Base-by-base conservation (phyloP, 257 asterid genomes). In the Cruciata laevipes region DNA sequence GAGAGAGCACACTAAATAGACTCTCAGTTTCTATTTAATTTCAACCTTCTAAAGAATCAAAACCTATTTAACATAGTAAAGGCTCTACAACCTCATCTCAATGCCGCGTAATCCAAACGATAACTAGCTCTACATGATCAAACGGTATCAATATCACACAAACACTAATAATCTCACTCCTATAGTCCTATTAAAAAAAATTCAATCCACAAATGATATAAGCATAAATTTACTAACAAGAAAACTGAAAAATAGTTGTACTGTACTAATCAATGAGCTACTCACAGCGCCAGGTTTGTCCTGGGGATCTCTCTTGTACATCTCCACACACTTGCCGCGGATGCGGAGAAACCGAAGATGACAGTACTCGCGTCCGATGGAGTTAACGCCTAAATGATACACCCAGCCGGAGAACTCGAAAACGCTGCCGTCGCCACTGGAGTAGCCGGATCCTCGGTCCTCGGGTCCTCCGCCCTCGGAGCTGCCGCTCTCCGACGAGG, bases 341-440 rank as follows among this genome's bases (percentile, higher is more conserved):
- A 89, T 85, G 52, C 47, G 60, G 42, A 89, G 89, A 72, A 82
- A 89, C 3, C 96, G 84, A 59, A 85, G 77, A 75, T 85, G 90
- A 77, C 95, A 86, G 74, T 77, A 89, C 64, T 89, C 92, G 53
- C 72, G 96, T 23, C 96, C 96, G 66, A 89, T 82, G 63, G 90
- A 82, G 78, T 85, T 89, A 23, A 83, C 85, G 18, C 96, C 96
- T 42, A 89, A 74, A 71, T 89, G 96, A 72, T 83, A 89, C 47
- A 89, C 87, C 92, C 95, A 89, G 5, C 96, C 95, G 69, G 80
- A 89, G 69, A 73, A 86, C 80, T 86, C 92, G 53, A 83, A 77
- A 72, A 75, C 72, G 65, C 79, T 80, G 56, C 78, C 61, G 24
- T 40, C 65, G 57, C 65, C 61, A 69, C 74, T 69, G 71, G 57